Evolutionary conservation across 176 grass and related monocot species (phyloP).

Genomic region (Echinochloa phyllopogon): DNA sequence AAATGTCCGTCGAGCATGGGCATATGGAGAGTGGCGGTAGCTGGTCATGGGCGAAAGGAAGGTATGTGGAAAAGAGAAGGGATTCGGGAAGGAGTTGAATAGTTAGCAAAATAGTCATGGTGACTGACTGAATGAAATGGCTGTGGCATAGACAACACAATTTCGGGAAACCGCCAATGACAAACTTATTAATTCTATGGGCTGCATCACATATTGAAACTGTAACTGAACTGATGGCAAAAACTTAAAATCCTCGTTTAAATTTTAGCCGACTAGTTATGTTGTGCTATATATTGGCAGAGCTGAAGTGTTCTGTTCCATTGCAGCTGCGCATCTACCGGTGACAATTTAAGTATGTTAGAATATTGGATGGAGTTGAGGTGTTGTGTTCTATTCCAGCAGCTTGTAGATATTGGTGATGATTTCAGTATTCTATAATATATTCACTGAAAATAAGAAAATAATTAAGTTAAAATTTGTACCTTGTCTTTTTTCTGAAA

Average conservation of each 20-base stretch:
- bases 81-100: too few relatives aligned
- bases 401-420: neutral
- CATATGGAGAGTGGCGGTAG: neutral
- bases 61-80: neutral
- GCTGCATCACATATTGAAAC: neutral
- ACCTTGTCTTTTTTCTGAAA: neutral
- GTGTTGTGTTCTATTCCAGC: neutral
- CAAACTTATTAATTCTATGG: neutral
- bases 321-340: neutral
- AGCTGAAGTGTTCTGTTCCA: neutral
- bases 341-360: neutral
- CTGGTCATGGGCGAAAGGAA: neutral
- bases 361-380: neutral
- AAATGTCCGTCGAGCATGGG: neutral
- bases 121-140: neutral
- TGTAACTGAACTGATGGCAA: neutral
- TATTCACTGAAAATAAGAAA: neutral
- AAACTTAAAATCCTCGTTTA: neutral
- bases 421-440: neutral
- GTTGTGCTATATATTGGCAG: neutral
- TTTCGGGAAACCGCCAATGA: neutral
- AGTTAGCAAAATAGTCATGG: neutral
- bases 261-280: neutral
- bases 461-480: neutral
- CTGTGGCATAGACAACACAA: neutral